Percentiles rank a stretch among this genome's conserved stretches.
These are phyloP conservation scores for Plasmopara viticola DNA, from an alignment of 352 stramenopile genomes.

Conservation along the genomic window DNA sequence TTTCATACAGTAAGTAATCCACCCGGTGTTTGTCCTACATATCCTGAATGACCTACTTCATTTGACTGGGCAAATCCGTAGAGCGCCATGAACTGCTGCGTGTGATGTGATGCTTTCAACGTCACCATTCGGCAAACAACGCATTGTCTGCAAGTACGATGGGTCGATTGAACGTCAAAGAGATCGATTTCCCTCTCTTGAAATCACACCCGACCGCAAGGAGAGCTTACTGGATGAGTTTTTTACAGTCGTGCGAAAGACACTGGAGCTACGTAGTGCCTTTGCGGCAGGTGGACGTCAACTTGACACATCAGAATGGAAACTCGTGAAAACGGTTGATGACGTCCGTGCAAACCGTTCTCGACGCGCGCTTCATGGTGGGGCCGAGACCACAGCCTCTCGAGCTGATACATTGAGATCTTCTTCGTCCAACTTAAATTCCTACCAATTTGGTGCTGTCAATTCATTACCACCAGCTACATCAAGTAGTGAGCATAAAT, in stretches of 20 bases:
- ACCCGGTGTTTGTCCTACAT: too few relatives aligned
- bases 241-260: conserved; percentile 27
- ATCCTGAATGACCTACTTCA: too few relatives aligned
- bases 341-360: conserved; percentile 30
- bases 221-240: conserved; percentile 21
- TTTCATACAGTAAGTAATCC: too few relatives aligned
- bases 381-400: conserved; percentile 18
- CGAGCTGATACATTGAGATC: conserved; percentile 21
- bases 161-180: conserved; percentile 30
- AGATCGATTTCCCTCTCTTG: conserved; percentile 20
- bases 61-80: too few relatives aligned
- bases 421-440: conserved; percentile 23
- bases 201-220: conserved; percentile 18
- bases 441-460: conserved; percentile 19
- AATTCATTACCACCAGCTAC: conserved; percentile 22
- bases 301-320: conserved; percentile 29
- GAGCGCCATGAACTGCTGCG: too few relatives aligned
- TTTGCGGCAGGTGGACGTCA: conserved; percentile 25
- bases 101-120: background rate
- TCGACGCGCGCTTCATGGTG: conserved; percentile 20
- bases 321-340: conserved; percentile 36
- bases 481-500: conserved; percentile 14
- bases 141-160: conserved; percentile 17
- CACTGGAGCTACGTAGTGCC: conserved; percentile 26
- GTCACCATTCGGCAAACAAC: conserved; percentile 10